Percentiles rank a stretch among this genome's conserved stretches.
Evolutionary conservation across 169 alveolate species (phyloP).

Genomic region (Ichthyophthirius multifiliis): DNA sequence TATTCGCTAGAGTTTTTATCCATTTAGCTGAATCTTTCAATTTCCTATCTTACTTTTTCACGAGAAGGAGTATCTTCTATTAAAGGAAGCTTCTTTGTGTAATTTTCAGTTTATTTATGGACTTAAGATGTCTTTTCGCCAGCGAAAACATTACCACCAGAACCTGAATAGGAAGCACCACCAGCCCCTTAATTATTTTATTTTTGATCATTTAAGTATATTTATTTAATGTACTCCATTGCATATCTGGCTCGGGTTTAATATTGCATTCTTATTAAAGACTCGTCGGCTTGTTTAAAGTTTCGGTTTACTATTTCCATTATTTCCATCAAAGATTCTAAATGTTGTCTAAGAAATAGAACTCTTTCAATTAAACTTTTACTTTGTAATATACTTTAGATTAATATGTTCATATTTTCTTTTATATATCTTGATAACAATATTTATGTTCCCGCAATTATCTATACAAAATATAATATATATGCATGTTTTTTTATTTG

Average conservation of each 20-base stretch:
- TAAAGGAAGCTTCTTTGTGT: not conserved
- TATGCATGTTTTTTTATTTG: not conserved
- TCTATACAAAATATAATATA: not conserved
- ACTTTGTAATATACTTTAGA: constrained; percentile 7
- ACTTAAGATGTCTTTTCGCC: not conserved
- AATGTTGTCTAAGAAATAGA: constrained; percentile 16
- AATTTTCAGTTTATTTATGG: constrained; percentile 3
- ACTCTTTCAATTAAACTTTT: constrained; percentile 21
- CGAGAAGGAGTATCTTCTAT: constrained; percentile 26
- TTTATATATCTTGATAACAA: constrained; percentile 13
- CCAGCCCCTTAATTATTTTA: not conserved
- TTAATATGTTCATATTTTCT: constrained; percentile 11
- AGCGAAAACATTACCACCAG: not conserved
- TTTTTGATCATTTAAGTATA: constrained; percentile 11
- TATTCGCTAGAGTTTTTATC: constrained; percentile 35
- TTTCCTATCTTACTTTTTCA: constrained; percentile 31
- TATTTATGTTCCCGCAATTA: constrained; percentile 14
- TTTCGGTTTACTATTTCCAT: constrained; percentile 33
- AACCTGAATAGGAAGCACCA: not conserved
- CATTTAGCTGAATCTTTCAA: constrained; percentile 20
- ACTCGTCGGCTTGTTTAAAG: constrained; percentile 27
- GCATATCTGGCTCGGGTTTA: constrained; percentile 31
- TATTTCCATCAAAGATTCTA: constrained; percentile 19
- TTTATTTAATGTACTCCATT: constrained; percentile 36
- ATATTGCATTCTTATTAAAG: constrained; percentile 19